Evolutionary conservation across 805 yeast genomes (phyloP), one percentile per base, ranked within the genome.

Genomic region (Candida succiphila): DNA sequence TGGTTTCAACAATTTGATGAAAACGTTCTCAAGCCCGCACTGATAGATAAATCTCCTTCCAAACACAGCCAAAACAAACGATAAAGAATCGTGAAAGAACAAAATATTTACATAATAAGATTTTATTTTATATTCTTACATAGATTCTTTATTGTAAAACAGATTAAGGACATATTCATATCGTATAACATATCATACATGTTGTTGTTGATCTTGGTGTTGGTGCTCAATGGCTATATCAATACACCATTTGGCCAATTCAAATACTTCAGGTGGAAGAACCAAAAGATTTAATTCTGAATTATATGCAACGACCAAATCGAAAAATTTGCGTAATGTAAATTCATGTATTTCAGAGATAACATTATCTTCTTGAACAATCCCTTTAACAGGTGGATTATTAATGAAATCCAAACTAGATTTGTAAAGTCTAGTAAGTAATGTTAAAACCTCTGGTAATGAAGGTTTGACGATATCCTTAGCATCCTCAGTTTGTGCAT

Each of bases 1-100:
- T 89, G 98, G 97, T 92, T 92, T 55, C 80, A 85, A 16, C 80
- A 75, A 45, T 85, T 92, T 51, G 99, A 92, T 52, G 96, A 92
- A 46, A 85, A 85, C 51, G 92, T 92, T 17, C 65, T 92, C 46
- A 88, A 88, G 54, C 96, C 96, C 1, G 95, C 86, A 0, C 68
- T 89, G 34, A 67, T 88, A 37, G 97, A 89, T 46, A 64, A 16
- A 10, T 22, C 10, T 24, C 26, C 26, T 12, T 12, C 6, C 6
- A 12, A 9, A n/a, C n/a, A 24, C 15, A 6, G n/a, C 10, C n/a
- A 24, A 24, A 8, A 24, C 10, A 24, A 24, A 24, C 26, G n/a
- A 21, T 21, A 21, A 21, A 7, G 10, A 21, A 21, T 21, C 23
- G 10, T 8, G 10, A 21, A 7, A 21, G 10, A 21, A 21, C 23